A percentile compares a stretch with the other conserved stretches of the same genome.
phyloP scores from a whole-genome alignment of 352 stramenopile genomes.

The Detonula confervacea region DNA sequence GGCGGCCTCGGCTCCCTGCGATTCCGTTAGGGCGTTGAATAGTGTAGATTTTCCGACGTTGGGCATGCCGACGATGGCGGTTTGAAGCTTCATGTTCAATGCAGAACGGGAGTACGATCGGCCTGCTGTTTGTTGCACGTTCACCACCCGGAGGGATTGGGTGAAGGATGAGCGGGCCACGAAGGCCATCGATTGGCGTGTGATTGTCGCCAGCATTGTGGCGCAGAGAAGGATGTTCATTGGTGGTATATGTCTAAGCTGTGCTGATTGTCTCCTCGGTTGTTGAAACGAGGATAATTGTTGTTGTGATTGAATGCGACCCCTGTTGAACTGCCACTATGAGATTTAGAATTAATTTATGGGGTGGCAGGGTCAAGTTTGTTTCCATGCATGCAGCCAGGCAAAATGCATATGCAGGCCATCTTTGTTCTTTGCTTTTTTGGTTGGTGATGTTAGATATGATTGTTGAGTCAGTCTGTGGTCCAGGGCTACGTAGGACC shows the following conservation, averaged over 20 bases:
- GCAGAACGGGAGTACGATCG: constrained; percentile 58
- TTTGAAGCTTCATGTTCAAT: constrained; percentile 94
- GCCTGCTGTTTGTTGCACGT: background rate
- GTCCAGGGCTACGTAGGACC: background rate
- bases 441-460: background rate
- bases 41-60: constrained; percentile 99
- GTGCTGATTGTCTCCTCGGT: too few relatives aligned
- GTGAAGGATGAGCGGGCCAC: constrained; percentile 46
- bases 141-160: constrained; percentile 9
- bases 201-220: constrained; percentile 44
- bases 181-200: constrained; percentile 34
- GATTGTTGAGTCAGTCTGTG: background rate
- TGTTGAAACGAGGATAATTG: too few relatives aligned
- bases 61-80: constrained; percentile 98
- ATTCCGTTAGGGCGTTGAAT: constrained; percentile 97
- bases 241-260: background rate
- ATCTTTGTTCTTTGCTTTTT: too few relatives aligned
- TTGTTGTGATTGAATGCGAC: too few relatives aligned
- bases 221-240: constrained; percentile 44
- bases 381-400: too few relatives aligned
- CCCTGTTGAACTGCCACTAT: too few relatives aligned
- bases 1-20: constrained; percentile 86
- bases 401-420: too few relatives aligned
- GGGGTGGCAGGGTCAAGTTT: too few relatives aligned
- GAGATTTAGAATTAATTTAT: too few relatives aligned